Base-by-base conservation (phyloP, 2,329 filamentous ascomycete genomes). In the Claviceps fusiformis region DNA sequence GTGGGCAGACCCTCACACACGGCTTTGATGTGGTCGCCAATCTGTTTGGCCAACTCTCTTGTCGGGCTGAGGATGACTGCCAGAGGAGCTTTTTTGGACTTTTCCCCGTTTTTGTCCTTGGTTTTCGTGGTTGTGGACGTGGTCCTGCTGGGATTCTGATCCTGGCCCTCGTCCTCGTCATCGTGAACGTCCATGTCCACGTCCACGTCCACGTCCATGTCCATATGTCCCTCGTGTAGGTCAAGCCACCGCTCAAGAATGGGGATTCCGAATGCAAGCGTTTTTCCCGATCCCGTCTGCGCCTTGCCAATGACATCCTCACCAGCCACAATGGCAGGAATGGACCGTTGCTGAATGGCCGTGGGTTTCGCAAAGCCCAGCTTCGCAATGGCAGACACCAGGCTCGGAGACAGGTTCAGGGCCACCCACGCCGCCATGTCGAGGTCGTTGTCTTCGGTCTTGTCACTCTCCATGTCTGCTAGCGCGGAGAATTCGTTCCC, bases 261-360 rank as follows among this genome's bases (percentile, higher is more conserved):
- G 0, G 93, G 93, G 59, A 98, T 90, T 1, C 86, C 89, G 68
- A 95, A 98, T 0, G 93, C 92, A 48, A 98, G 74, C 0, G 93
- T 98, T 72, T 98, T 98, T 62, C 93, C 93, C 15, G 93, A 97
- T 60, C 93, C 93, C 0, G 93, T 98, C 11, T 92, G 86, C 2
- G 93, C 93, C 72, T 98, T 98, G 46, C 93, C 93, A 59, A 98
- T 87, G 17, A 97, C 86, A 69, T 98, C 92, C 66, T 88, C 87
- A 0, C 92, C 92, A 6, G 82, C 80, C 24, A 92, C 67, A 49
- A 96, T 87, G 54, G 87, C 80, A 0, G 93, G 91, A 62, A 98
- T 95, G 1, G 88, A 77, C 39, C 82, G 77, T 24, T 76, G 71
- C 67, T 98, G 93, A 56, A 98, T 95, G 0, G 79, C 71, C 0